These are phyloP conservation scores for Clonostachys chloroleuca DNA, from an alignment of 2,329 filamentous ascomycete species.

Conservation along the genomic window DNA sequence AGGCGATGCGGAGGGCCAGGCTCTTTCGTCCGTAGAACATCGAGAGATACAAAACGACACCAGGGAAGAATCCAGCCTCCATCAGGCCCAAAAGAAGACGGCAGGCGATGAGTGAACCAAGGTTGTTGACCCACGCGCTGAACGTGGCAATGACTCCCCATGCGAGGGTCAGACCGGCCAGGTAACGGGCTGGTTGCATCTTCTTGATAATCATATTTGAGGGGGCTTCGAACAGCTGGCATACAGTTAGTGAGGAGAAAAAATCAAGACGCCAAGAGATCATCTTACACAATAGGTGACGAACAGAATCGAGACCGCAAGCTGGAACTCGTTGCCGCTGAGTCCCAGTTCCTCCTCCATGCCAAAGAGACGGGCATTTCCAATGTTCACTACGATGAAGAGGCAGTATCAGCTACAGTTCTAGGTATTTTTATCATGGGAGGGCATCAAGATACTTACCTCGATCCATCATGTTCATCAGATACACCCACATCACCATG, in stretches of 20 bases:
- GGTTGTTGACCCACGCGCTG: slow-evolving; percentile 63
- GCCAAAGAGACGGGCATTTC: slow-evolving; percentile 52
- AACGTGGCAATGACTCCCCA: slow-evolving; percentile 63
- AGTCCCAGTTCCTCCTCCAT: slow-evolving; percentile 55
- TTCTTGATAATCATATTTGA: slow-evolving; percentile 31
- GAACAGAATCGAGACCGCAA: slow-evolving; percentile 38
- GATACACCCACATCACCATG: slow-evolving; percentile 22
- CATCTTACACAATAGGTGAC: slow-evolving; percentile 33
- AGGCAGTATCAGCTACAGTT: too few species aligned
- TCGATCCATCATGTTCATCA: slow-evolving; percentile 29
- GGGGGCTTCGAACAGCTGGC: slow-evolving; percentile 29
- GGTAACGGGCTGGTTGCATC: slow-evolving; percentile 40
- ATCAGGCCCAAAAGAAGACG: slow-evolving; percentile 68
- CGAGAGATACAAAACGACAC: slow-evolving; percentile 76
- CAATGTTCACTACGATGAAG: slow-evolving; percentile 34
- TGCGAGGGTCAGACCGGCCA: slow-evolving; percentile 47
- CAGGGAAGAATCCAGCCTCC: slow-evolving; percentile 73
- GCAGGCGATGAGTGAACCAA: slow-evolving; percentile 60
- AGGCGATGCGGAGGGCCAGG: slow-evolving; percentile 73
- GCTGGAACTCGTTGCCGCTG: slow-evolving; percentile 50
- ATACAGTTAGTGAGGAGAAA: too few species aligned
- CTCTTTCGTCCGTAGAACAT: slow-evolving; percentile 81
- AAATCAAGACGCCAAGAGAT: too few species aligned
- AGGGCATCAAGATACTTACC: slow-evolving; percentile 8
- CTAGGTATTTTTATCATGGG: background rate